A percentile compares a stretch with the other conserved stretches of the same genome.
phyloP scores from a whole-genome alignment of 2,329 filamentous ascomycete genomes.

The Bisporella sp. region DNA sequence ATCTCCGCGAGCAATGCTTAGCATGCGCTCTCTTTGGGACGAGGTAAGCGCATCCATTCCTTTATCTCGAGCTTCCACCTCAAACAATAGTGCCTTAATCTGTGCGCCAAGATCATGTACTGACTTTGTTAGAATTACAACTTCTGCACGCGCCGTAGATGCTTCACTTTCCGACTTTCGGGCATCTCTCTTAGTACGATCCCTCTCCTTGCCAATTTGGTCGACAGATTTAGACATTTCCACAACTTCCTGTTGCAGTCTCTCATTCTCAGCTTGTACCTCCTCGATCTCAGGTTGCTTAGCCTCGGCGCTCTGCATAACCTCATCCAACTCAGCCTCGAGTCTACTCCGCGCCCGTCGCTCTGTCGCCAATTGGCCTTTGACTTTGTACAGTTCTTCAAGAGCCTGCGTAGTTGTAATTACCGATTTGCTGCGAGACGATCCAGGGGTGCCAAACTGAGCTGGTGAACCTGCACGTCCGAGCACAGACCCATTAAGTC shows the following conservation, averaged over 20 bases:
- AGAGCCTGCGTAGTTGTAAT: conserved; percentile 57
- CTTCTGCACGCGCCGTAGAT: conserved; percentile 56
- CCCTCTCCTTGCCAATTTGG: conserved; percentile 72
- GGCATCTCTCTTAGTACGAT: conserved; percentile 68
- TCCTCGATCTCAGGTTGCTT: conserved; percentile 87
- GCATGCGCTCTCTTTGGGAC: conserved; percentile 67
- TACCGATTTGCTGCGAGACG: conserved; percentile 43
- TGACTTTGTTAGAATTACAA: conserved; percentile 75
- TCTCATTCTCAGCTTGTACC: conserved; percentile 71
- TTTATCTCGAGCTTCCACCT: conserved; percentile 75
- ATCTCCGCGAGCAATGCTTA: conserved; percentile 71
- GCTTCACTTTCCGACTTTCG: conserved; percentile 74
- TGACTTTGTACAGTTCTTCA: conserved; percentile 58
- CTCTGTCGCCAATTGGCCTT: conserved; percentile 67
- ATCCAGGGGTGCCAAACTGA: conserved; percentile 51
- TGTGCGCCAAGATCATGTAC: conserved; percentile 85
- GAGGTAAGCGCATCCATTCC: conserved; percentile 64
- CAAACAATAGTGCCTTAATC: conserved; percentile 83
- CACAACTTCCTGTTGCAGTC: conserved; percentile 71
- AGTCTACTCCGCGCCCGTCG: conserved; percentile 69
- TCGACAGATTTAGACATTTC: conserved; percentile 83
- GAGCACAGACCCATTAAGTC: conserved; percentile 45
- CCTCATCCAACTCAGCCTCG: conserved; percentile 71
- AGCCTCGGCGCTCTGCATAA: conserved; percentile 77
- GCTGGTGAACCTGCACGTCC: conserved; percentile 48